Conservation (phyloP, 2,329 filamentous ascomycete species). For the Scedosporium aurantiacum region DNA sequence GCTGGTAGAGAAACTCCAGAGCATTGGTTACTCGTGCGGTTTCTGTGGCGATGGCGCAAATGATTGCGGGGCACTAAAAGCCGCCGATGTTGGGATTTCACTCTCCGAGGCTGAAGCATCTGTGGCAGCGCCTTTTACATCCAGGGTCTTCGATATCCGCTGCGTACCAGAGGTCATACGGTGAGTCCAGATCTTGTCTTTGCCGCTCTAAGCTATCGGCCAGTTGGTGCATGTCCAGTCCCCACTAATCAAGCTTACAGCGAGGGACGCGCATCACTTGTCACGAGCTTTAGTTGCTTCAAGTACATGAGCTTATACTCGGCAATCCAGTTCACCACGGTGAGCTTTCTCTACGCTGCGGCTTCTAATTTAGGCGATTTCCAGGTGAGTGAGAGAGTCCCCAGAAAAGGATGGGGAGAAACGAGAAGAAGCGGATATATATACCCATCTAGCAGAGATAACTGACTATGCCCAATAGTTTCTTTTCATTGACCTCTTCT, state of each 20-base stretch:
- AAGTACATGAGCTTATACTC: constrained; percentile 99
- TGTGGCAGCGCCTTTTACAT: constrained; percentile 96
- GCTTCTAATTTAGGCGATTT: constrained; percentile 95
- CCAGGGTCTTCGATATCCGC: constrained; percentile 87
- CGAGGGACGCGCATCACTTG: constrained; percentile 84
- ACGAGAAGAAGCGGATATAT: too few relatives aligned
- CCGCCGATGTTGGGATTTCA: constrained; percentile 93
- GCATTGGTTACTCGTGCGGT: constrained; percentile 86
- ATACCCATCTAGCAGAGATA: too few relatives aligned
- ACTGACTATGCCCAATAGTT: constrained; percentile 41
- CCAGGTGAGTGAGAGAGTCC: constrained; percentile 39
- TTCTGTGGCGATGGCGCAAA: constrained; percentile 98
- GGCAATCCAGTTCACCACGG: constrained; percentile 96
- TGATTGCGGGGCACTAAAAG: constrained; percentile 92
- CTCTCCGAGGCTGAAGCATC: constrained; percentile 95
- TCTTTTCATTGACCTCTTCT: constrained; percentile 81
- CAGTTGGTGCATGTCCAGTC: neutral
- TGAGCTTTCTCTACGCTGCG: constrained; percentile 90
- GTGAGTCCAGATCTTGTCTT: constrained; percentile 26
- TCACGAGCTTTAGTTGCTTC: constrained; percentile 99
- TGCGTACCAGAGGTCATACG: constrained; percentile 88
- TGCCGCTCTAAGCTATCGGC: neutral
- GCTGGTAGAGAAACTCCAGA: constrained; percentile 91
- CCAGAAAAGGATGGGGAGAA: too few relatives aligned
- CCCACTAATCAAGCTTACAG: constrained; percentile 27